phyloP scores from a whole-genome alignment of 2,329 filamentous ascomycete genomes.

The Trichophyton mentagrophytes region DNA sequence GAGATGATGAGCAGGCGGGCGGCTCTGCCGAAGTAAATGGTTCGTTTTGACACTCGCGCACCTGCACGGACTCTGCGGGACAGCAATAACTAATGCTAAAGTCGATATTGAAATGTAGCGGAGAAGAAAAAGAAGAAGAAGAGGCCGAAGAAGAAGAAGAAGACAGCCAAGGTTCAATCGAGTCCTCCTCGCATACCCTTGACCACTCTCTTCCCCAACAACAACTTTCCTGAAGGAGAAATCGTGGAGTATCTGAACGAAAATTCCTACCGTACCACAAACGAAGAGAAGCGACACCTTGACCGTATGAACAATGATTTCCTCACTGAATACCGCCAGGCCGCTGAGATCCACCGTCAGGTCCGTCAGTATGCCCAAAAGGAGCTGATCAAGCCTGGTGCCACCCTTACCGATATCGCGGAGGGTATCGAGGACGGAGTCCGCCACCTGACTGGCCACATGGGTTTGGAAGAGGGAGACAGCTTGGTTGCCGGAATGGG shows the following conservation, averaged over 20 bases:
- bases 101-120: constrained; percentile 12
- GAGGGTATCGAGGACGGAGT: constrained; percentile 80
- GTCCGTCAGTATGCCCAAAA: constrained; percentile 73
- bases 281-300: constrained; percentile 71
- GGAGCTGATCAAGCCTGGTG: constrained; percentile 61
- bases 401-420: constrained; percentile 67
- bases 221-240: constrained; percentile 63
- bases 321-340: constrained; percentile 67
- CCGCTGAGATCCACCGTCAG: constrained; percentile 78
- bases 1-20: constrained; percentile 28
- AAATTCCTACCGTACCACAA: constrained; percentile 66
- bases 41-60: constrained; percentile 10
- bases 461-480: constrained; percentile 65
- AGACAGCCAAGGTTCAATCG: constrained; percentile 55
- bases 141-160: constrained; percentile 61
- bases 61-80: background rate
- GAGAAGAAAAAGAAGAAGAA: constrained; percentile 76
- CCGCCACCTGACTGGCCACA: constrained; percentile 61
- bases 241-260: constrained; percentile 66
- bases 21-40: background rate
- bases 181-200: constrained; percentile 62
- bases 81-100: background rate
- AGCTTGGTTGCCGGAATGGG: constrained; percentile 68
- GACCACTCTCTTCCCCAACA: constrained; percentile 59
- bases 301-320: constrained; percentile 71